Evolutionary conservation across 1,284 basidiomycete genomes (phyloP).

Genomic region (Heterobasidion irregulare): DNA sequence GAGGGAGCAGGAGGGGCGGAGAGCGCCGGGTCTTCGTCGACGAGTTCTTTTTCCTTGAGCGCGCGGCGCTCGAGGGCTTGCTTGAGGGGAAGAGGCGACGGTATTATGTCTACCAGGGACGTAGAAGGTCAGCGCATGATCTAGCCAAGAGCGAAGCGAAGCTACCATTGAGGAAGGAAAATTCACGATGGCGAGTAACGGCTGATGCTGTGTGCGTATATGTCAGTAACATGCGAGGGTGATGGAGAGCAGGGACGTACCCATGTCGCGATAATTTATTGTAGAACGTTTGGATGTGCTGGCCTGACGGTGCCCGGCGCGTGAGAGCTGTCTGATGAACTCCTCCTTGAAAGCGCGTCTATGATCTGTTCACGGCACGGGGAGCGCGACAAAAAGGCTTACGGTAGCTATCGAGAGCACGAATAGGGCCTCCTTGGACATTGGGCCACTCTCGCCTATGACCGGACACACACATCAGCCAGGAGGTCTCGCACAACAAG

Average conservation of each 20-base stretch:
- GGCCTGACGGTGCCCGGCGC: slow-evolving; percentile 49
- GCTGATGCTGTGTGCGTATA: slow-evolving; percentile 30
- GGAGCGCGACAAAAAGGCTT: slow-evolving; percentile 17
- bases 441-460: slow-evolving; percentile 44
- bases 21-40: slow-evolving; percentile 50
- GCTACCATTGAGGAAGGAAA: slow-evolving; percentile 60
- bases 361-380: neutral
- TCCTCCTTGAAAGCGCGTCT: slow-evolving; percentile 46
- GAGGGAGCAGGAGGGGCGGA: slow-evolving; percentile 7
- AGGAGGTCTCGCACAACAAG: neutral
- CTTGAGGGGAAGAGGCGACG: slow-evolving; percentile 46
- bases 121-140: neutral
- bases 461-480: neutral
- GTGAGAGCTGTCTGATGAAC: slow-evolving; percentile 61
- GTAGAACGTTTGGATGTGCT: slow-evolving; percentile 38
- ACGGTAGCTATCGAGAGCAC: slow-evolving; percentile 66
- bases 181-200: slow-evolving; percentile 50
- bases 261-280: slow-evolving; percentile 63
- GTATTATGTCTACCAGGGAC: slow-evolving; percentile 50
- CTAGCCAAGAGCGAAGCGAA: neutral
- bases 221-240: slow-evolving; percentile 1
- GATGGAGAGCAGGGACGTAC: slow-evolving; percentile 28
- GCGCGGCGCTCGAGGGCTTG: slow-evolving; percentile 50
- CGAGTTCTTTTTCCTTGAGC: slow-evolving; percentile 45
- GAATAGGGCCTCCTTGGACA: slow-evolving; percentile 69